These are phyloP conservation scores for Stygiomarasmius scandens DNA, from an alignment of 1,284 basidiomycete species.

Conservation along the genomic window DNA sequence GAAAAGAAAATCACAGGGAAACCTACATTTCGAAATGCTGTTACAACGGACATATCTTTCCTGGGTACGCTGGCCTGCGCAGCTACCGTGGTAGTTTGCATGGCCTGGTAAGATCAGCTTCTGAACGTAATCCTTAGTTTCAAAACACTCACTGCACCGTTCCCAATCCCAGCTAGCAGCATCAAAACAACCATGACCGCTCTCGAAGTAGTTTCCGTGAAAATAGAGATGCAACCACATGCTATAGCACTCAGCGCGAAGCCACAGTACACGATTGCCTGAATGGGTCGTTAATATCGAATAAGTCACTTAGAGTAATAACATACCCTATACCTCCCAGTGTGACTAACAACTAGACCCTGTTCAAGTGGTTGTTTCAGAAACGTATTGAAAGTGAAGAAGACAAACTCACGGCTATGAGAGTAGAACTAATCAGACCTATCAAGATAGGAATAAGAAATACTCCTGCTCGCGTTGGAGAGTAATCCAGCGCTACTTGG, in stretches of 20 bases:
- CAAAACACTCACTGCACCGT: conserved; percentile 52
- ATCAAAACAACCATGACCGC: conserved; percentile 67
- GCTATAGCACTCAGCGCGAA: conserved; percentile 71
- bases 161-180: conserved; percentile 68
- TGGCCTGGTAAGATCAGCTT: conserved; percentile 38
- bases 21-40: conserved; percentile 62
- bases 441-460: conserved; percentile 68
- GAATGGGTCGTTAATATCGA: background rate
- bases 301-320: background rate
- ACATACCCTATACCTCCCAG: conserved; percentile 64
- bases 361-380: conserved; percentile 22
- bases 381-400: conserved; percentile 2
- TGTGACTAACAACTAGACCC: conserved; percentile 66
- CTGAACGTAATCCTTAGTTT: background rate
- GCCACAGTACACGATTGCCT: conserved; percentile 65
- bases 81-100: conserved; percentile 68
- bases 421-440: conserved; percentile 60
- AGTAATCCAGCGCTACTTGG: conserved; percentile 70
- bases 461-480: conserved; percentile 61
- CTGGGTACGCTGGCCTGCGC: conserved; percentile 70
- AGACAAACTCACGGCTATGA: conserved; percentile 46
- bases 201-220: conserved; percentile 50
- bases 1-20: background rate
- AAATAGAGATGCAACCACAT: conserved; percentile 67
- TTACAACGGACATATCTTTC: conserved; percentile 72